A percentile compares a stretch with the other conserved stretches of the same genome.
phyloP scores from a whole-genome alignment of 139 green algal species.

The Chlorella sp. region DNA sequence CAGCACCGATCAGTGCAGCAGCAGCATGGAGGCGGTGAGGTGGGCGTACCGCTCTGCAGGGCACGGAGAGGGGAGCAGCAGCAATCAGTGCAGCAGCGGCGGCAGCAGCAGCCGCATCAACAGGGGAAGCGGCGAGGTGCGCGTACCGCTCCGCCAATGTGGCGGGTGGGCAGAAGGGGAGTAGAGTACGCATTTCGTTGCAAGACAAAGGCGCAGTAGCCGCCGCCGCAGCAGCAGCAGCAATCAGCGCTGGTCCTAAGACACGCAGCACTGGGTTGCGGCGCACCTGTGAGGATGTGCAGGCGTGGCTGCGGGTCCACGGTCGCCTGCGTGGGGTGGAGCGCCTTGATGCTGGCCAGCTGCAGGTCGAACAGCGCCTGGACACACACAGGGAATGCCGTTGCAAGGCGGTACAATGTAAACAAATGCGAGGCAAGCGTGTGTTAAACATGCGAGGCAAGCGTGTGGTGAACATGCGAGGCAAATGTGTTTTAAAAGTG shows the following conservation, averaged over 20 bases:
- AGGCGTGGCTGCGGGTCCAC: constrained; percentile 15
- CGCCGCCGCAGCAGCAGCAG: neutral
- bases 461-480: neutral
- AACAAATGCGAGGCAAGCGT: neutral
- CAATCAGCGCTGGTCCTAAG: too few species aligned
- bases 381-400: too few species aligned
- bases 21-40: neutral
- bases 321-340: constrained; percentile 18
- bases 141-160: too few species aligned
- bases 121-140: too few species aligned
- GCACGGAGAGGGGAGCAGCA: neutral
- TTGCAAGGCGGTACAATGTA: too few species aligned
- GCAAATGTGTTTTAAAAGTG: too few species aligned
- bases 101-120: too few species aligned
- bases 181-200: too few species aligned
- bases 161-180: neutral
- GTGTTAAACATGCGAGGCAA: neutral
- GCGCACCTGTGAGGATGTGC: constrained; percentile 17
- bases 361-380: constrained; percentile 85
- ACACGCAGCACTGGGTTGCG: neutral
- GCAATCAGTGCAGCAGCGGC: neutral
- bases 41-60: neutral
- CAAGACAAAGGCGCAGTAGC: too few species aligned
- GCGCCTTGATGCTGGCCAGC: constrained; percentile 63
- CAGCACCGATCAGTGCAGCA: neutral